Percentiles rank a stretch among this genome's conserved stretches.
Conservation (phyloP, 495 filamentous ascomycete genomes). For the Penicillium salamii region DNA sequence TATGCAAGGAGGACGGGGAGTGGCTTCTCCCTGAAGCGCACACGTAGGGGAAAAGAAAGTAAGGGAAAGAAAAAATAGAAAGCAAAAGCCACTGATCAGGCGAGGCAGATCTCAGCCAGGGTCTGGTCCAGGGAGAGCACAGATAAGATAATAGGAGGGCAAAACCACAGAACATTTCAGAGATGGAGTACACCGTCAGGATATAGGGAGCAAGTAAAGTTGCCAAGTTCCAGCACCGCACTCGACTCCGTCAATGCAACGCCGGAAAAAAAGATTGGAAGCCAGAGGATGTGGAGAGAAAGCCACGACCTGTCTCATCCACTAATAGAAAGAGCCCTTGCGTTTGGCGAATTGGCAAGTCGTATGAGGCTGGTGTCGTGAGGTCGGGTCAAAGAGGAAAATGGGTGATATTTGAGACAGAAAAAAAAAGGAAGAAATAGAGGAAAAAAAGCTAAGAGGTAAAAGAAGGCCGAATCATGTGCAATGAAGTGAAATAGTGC, state of each 20-base stretch:
- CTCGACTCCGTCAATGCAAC: conserved; percentile 33
- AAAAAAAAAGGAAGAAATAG: conserved; percentile 15
- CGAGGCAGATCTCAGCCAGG: neutral
- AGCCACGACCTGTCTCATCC: conserved; percentile 26
- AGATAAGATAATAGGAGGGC: conserved; percentile 4
- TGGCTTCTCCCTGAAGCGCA: conserved; percentile 17
- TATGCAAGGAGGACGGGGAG: conserved; percentile 26
- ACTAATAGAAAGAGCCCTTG: conserved; percentile 14
- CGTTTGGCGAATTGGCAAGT: conserved; percentile 17
- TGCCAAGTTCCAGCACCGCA: conserved; percentile 25
- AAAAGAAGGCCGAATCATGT: conserved; percentile 31
- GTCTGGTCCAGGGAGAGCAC: conserved; percentile 1
- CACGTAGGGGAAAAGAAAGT: conserved; percentile 14
- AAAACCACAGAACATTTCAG: conserved; percentile 4
- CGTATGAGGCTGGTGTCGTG: conserved; percentile 21
- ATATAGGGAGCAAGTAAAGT: conserved; percentile 26
- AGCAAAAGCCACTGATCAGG: conserved; percentile 8
- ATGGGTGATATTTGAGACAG: conserved; percentile 13
- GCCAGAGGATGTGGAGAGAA: conserved; percentile 24
- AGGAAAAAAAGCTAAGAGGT: conserved; percentile 8
- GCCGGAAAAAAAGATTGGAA: conserved; percentile 31
- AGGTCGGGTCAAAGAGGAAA: conserved; percentile 14
- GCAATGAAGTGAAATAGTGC: conserved; percentile 31
- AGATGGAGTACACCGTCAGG: conserved; percentile 13
- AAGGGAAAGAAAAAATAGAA: conserved; percentile 14